phyloP scores from a whole-genome alignment of 805 yeast species.

The Lipomyces chichibuensis region DNA sequence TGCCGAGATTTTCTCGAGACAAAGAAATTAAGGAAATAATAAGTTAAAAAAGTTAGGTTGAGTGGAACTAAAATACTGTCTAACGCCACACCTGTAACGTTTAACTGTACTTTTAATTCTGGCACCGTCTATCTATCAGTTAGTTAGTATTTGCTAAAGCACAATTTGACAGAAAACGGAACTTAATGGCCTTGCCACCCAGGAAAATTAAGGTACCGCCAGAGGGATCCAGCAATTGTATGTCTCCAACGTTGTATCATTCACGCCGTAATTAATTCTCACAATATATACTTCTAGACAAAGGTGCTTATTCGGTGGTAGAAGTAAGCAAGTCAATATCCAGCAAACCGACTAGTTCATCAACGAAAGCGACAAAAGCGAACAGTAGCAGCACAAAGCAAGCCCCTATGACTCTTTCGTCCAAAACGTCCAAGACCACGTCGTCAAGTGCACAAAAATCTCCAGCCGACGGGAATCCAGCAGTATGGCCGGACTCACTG shows the following conservation, averaged over 20 bases:
- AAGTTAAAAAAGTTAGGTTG: too few relatives aligned
- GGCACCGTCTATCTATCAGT: background rate
- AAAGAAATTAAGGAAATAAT: too few relatives aligned
- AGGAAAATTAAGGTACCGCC: conserved; percentile 8
- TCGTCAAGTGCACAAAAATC: background rate
- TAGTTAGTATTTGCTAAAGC: background rate
- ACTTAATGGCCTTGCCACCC: conserved; percentile 17
- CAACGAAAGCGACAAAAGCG: background rate
- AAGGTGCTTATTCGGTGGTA: conserved; percentile 10
- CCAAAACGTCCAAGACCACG: background rate
- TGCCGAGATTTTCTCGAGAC: too few relatives aligned
- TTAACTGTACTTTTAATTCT: background rate
- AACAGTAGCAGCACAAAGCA: background rate
- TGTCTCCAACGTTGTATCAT: background rate
- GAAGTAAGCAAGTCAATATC: conserved; percentile 11
- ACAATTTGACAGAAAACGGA: background rate
- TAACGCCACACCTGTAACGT: background rate
- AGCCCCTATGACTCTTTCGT: background rate
- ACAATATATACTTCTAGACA: background rate
- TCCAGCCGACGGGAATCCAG: conserved; percentile 6
- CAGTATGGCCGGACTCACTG: conserved; percentile 58
- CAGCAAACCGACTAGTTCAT: background rate
- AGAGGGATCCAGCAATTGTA: background rate
- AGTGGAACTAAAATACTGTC: background rate
- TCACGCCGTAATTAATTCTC: background rate